Evolutionary conservation across 192 early-diverging fungal species (phyloP), one percentile per base, ranked within the genome.

Genomic region (Phlyctochytrium arcticum): DNA sequence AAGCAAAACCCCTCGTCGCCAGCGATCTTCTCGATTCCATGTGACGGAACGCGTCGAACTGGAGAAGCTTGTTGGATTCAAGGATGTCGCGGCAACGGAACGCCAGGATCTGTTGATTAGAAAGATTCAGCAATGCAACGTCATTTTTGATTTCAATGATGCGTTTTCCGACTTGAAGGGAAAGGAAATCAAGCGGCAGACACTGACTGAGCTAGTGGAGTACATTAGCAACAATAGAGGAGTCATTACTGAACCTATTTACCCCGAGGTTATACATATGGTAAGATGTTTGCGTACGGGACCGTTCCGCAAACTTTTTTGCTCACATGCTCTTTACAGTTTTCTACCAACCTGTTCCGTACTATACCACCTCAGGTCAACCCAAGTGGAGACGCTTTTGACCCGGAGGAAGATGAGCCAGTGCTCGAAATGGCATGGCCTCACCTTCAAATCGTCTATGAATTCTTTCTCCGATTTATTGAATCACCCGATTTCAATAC

Each of bases 361-460:
- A 92, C 95, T 3, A 92, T 98, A 23, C 92, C 97, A 8, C 97
- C 97, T 1, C 93, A 92, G 77, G 88, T 94, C 34, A 96, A 94
- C 65, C 93, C 93, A 23, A 87, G 83, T 39, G 96, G 94, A 39
- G 97, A 97, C 57, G 94, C 91, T 19, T 99, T 93, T 67, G 97
- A 99, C 75, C 96, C 97, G 7, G 97, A 99, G 68, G 97, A 99
- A 61, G 97, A 99, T 73, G 97, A 99, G 72, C 97, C 97, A 5
- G 92, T 94, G 3, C 77, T 98, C 48, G 97, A 99, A 72, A 75
- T 89, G 36, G 92, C 94, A 10, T 99, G 97, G 97, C 96, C 96
- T 54, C 97, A 99, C 76, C 73, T 99, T 44, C 94, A 93, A 68
- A 87, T 98, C 44, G 96, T 99, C 8, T 99, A 99, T 73, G 95